These are phyloP conservation scores for Neurospora sp. DNA, from an alignment of 495 filamentous ascomycete genomes.

Conservation along the genomic window DNA sequence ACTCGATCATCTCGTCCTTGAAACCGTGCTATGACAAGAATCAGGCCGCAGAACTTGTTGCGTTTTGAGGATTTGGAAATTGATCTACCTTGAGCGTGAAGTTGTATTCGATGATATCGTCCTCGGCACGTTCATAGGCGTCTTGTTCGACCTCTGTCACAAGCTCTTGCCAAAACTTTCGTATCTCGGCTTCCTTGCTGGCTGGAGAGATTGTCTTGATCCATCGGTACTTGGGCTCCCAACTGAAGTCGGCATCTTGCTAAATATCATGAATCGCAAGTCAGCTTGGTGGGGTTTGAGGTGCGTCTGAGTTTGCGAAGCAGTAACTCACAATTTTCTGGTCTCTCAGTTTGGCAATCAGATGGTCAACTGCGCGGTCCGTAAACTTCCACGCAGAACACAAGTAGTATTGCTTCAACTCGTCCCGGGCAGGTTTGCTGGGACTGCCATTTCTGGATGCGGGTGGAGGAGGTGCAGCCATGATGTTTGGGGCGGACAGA, in stretches of 20 bases:
- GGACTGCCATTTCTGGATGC: background rate
- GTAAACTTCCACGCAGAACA: background rate
- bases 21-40: background rate
- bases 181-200: constrained; percentile 14
- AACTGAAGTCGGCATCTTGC: constrained; percentile 18
- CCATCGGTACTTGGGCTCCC: constrained; percentile 14
- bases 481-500: background rate
- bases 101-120: constrained; percentile 14
- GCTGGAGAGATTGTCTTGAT: constrained; percentile 24
- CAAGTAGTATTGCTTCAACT: background rate
- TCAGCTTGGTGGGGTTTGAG: background rate
- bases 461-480: background rate
- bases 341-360: background rate
- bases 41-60: background rate
- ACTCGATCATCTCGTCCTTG: background rate
- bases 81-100: constrained; percentile 13
- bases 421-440: background rate
- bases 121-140: constrained; percentile 9
- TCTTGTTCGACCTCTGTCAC: constrained; percentile 9
- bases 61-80: background rate
- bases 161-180: constrained; percentile 4
- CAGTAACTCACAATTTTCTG: background rate
- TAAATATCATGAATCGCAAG: background rate
- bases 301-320: background rate
- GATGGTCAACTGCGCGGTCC: background rate